Conservation (phyloP, 306 rosid genomes). For the Quercus cerris region DNA sequence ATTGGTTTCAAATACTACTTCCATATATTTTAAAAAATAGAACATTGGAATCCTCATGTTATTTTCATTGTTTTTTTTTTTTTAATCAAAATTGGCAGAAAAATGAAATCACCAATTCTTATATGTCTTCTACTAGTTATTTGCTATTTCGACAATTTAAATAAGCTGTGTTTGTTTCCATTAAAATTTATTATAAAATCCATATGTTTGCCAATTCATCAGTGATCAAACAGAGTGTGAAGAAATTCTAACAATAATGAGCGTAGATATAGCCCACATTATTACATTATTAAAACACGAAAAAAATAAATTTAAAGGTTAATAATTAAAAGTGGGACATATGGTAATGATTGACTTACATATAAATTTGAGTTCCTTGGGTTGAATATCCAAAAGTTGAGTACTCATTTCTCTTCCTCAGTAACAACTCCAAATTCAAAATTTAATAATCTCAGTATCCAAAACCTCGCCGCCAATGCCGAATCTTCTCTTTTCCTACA, state of each 20-base stretch:
- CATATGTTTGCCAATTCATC: neutral
- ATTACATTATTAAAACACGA: neutral
- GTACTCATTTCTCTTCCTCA: constrained; percentile 50
- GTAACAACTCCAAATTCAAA: constrained; percentile 20
- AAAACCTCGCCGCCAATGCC: constrained; percentile 15
- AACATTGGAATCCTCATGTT: no score
- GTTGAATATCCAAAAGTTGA: constrained; percentile 67
- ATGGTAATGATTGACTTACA: constrained; percentile 46
- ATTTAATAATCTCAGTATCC: constrained; percentile 2
- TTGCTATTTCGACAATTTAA: neutral
- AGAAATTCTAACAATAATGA: neutral
- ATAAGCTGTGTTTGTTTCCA: neutral
- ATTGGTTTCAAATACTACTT: neutral
- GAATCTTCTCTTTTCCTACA: constrained; percentile 18
- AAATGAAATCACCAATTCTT: no score
- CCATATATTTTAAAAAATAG: no score
- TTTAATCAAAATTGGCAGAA: no score
- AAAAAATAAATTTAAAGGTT: neutral
- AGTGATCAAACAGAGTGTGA: neutral
- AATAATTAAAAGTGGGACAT: neutral
- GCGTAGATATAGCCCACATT: constrained; percentile 1
- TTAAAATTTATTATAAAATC: neutral
- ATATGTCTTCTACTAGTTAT: neutral
- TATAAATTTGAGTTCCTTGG: constrained; percentile 68
- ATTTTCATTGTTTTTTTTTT: no score